Percentiles rank a stretch among this genome's conserved stretches.
These are phyloP conservation scores for Boletus edulis DNA, from an alignment of 768 basidiomycete species.

Conservation along the genomic window DNA sequence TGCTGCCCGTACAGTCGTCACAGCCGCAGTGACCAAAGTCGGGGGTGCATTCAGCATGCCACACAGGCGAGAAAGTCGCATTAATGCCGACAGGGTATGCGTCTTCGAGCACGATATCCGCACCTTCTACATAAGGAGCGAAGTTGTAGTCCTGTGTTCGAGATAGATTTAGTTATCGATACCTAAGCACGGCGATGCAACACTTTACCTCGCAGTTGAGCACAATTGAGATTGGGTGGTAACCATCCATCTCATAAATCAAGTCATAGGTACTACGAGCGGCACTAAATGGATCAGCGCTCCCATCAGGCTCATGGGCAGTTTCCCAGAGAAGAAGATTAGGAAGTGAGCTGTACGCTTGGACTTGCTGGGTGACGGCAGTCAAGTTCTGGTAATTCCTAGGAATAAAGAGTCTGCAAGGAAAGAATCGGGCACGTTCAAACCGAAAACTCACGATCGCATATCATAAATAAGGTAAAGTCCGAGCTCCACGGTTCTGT, in stretches of 20 bases:
- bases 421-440: not conserved
- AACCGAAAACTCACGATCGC: slow-evolving; percentile 43
- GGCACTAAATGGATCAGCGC: slow-evolving; percentile 60
- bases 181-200: not conserved
- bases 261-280: slow-evolving; percentile 45
- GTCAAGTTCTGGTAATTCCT: slow-evolving; percentile 61
- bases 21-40: slow-evolving; percentile 76
- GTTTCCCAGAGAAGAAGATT: slow-evolving; percentile 75
- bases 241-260: slow-evolving; percentile 50
- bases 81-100: slow-evolving; percentile 48
- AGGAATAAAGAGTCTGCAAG: not conserved
- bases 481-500: slow-evolving; percentile 16
- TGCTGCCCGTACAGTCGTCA: slow-evolving; percentile 60
- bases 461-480: slow-evolving; percentile 79
- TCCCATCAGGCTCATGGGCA: slow-evolving; percentile 72
- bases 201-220: slow-evolving; percentile 42
- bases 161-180: not conserved
- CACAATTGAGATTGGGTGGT: slow-evolving; percentile 56
- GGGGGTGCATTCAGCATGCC: slow-evolving; percentile 57
- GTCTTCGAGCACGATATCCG: slow-evolving; percentile 64
- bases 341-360: slow-evolving; percentile 58
- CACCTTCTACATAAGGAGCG: slow-evolving; percentile 52
- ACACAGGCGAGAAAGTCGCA: slow-evolving; percentile 56
- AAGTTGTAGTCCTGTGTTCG: slow-evolving; percentile 60
- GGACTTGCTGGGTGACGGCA: slow-evolving; percentile 61